Evolutionary conservation across 2,329 filamentous ascomycete genomes (phyloP), one percentile per base, ranked within the genome.

Genomic region (Trichoderma simmonsii): DNA sequence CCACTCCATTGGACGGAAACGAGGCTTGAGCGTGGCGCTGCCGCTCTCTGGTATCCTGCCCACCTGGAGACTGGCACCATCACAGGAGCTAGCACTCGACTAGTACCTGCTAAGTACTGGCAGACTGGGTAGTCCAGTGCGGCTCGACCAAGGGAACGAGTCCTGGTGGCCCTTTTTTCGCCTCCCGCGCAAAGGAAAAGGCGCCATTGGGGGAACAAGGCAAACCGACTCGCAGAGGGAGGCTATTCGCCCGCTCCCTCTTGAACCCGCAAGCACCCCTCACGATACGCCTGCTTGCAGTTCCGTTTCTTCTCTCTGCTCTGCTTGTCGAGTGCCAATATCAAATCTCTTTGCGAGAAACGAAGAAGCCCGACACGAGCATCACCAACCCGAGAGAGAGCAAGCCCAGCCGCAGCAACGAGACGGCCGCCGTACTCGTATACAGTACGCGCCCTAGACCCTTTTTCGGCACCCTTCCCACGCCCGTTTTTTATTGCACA

Each of bases 401-500:
- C 51, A 62, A 26, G n/a, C 18, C 36, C 56, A 70, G 59, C 60
- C 36, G 56, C 39, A 56, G 56, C 32, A 39, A 36, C 34, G 39
- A 60, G 39, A 54, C 54, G 56, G 57, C 57, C 57, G 57, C 39
- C 67, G 67, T 70, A 61, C 56, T 70, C 57, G 67, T 70, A 70
- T 70, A 70, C 66, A 51, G 43, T 11, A 39, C 67, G 57, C 67
- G 30, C 36, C 54, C 66, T 70, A 70, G 67, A 70, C 67, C 67
- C 57, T 70, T 70, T 61, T 69, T 34, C 64, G 54, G 65, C n/a
- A 69, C 56, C 65, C 65, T 67, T 69, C 56, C 65, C 65, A 48
- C 65, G 54, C 65, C 65, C 65, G 65, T 48, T 59, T 61, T 62
- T 70, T 54, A 62, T 70, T 70, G 67, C 67, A 70, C 67, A 70